These are phyloP conservation scores for Candida freyschussii DNA, from an alignment of 1,139 yeast genomes.

Conservation along the genomic window DNA sequence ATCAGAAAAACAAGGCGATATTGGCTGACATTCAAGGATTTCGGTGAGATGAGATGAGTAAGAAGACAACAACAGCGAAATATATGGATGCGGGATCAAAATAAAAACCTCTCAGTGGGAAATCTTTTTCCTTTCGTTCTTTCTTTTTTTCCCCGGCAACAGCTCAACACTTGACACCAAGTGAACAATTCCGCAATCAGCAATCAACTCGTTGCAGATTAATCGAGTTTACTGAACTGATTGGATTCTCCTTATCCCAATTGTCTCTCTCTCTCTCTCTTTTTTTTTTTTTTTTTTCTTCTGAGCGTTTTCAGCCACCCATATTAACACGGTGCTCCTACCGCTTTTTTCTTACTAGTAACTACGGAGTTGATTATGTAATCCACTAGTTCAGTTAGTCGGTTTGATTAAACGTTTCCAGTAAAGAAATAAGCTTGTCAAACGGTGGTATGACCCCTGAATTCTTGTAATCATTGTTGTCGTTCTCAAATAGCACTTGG, in stretches of 20 bases:
- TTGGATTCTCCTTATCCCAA: slow-evolving; percentile 1
- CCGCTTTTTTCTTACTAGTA: no score
- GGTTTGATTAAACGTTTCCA: slow-evolving; percentile 5
- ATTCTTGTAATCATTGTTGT: slow-evolving; percentile 22
- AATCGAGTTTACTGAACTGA: no score
- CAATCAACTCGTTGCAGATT: no score
- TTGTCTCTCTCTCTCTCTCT: neutral
- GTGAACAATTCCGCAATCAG: no score
- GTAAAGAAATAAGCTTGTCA: slow-evolving; percentile 17
- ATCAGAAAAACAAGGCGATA: neutral
- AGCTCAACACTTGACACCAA: neutral
- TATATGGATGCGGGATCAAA: slow-evolving; percentile 1
- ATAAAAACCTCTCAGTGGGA: neutral
- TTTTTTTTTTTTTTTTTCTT: neutral
- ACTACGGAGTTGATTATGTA: no score
- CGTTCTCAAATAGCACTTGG: slow-evolving; percentile 26
- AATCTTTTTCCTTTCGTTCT: neutral
- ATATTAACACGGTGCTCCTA: no score
- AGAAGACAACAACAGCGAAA: neutral
- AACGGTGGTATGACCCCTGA: slow-evolving; percentile 25
- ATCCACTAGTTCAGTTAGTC: no score
- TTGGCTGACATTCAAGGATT: neutral
- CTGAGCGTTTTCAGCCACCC: neutral
- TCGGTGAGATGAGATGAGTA: neutral
- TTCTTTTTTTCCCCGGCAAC: neutral